These are phyloP conservation scores for Purpureocillium takamizusanense DNA, from an alignment of 2,329 filamentous ascomycete genomes.

Conservation along the genomic window DNA sequence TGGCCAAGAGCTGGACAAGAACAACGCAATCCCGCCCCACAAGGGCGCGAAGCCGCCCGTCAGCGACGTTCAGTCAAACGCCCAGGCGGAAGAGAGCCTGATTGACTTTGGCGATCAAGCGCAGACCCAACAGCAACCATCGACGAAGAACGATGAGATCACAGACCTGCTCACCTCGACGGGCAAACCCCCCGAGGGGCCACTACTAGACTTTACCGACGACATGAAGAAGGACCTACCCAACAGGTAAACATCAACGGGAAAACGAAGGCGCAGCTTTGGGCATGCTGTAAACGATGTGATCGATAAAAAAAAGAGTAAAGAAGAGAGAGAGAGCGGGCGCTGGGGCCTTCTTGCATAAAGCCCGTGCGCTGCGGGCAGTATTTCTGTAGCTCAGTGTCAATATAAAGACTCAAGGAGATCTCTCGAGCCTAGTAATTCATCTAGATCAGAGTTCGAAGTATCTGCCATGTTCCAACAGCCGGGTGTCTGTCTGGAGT, in stretches of 20 bases:
- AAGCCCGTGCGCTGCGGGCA: too few relatives aligned
- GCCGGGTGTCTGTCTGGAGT: too few relatives aligned
- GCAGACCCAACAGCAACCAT: background rate
- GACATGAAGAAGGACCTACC: conserved; percentile 45
- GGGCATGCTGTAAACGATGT: too few relatives aligned
- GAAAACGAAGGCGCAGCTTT: too few relatives aligned
- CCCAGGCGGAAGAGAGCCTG: conserved; percentile 28
- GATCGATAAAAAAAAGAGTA: too few relatives aligned
- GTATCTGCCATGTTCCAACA: too few relatives aligned
- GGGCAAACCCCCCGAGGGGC: conserved; percentile 36
- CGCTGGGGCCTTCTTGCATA: too few relatives aligned
- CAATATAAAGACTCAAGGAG: too few relatives aligned
- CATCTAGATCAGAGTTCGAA: too few relatives aligned
- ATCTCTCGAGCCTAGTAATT: too few relatives aligned
- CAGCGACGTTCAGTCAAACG: conserved; percentile 1
- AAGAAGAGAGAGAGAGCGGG: too few relatives aligned
- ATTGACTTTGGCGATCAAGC: conserved; percentile 45
- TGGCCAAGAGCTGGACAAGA: conserved; percentile 55
- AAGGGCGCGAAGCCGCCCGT: conserved; percentile 6
- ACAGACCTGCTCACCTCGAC: conserved; percentile 35
- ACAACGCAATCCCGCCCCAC: conserved; percentile 46
- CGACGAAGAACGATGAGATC: conserved; percentile 25
- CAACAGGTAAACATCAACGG: background rate
- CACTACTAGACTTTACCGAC: conserved; percentile 46
- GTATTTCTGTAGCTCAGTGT: too few relatives aligned